Base-by-base conservation (phyloP, 2,329 filamentous ascomycete species). In the Fusarium graminum region DNA sequence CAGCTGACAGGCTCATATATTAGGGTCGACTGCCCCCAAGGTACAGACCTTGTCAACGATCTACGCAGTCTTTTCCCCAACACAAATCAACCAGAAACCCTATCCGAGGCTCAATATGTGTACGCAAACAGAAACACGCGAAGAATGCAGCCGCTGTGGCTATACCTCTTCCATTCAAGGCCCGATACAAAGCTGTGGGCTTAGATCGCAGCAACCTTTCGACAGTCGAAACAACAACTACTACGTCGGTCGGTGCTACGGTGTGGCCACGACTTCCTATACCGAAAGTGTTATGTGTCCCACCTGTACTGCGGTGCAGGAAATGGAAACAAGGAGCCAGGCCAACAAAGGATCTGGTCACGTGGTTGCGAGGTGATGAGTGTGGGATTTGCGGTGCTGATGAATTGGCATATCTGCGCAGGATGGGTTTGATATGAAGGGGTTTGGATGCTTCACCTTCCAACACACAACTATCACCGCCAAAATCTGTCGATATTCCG, bases 1-100 rank as follows among this genome's bases (percentile, higher is more conserved):
- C 65, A 65, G 60, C 60, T 68, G 60, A 65, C 51, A 30, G 34
- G 36, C 68, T 57, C 62, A 67, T 67, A 63, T 63, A 28, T 16
- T 43, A 52, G 58, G 47, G 22, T 43, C 51, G 47, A 12, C 46
- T 56, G 39, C 57, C 63, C 59, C 57, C 36, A 52, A 39, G 11
- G 17, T 34, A 30, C 32, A 29, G 40, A 63, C 36, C 28, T 45
- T 40, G 38, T 36, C 49, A 32, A 44, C 52, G 19, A 34, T 42
- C 25, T 28, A 29, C 38, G 6, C 4, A 22, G 19, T 26, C 9
- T 32, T 30, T 30, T 19, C 38, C 43, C 19, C 30, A 34, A 42
- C 36, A 12, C 12, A 56, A 25, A 22, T 19, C 14, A n/a, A 25
- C 4, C 22, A 11, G 38, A 29, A 7, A 16, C 30, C 28, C 39